Conservation (phyloP, 225 moss, liverwort and hornwort genomes). For the Straminergon stramineum region DNA sequence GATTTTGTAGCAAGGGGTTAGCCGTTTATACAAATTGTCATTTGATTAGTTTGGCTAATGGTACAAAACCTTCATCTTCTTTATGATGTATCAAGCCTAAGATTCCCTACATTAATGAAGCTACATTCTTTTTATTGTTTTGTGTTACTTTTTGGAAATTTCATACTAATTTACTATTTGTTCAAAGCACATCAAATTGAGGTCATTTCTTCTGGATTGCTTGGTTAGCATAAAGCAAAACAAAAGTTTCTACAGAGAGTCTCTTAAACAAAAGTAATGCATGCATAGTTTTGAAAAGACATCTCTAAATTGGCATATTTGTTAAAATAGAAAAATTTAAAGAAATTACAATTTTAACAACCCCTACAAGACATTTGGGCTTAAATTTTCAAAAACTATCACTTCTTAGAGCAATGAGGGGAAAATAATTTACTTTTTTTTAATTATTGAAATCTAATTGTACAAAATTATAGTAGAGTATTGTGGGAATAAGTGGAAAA, state of each 20-base stretch:
- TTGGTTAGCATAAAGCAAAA: background rate
- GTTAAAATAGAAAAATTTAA: background rate
- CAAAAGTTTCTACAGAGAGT: background rate
- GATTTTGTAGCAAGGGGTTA: background rate
- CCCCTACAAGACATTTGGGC: rapidly evolving
- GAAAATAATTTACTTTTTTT: background rate
- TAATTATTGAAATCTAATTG: background rate
- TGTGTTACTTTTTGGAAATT: background rate
- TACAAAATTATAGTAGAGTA: background rate
- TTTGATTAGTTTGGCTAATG: background rate
- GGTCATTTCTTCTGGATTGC: background rate
- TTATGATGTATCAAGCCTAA: background rate
- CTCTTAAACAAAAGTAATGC: background rate
- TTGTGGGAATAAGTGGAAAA: rapidly evolving
- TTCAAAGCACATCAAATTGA: background rate
- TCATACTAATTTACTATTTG: background rate
- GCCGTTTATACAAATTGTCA: background rate
- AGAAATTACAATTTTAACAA: background rate
- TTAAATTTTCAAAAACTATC: background rate
- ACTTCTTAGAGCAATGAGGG: background rate
- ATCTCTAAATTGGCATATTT: background rate
- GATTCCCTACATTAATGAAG: background rate
- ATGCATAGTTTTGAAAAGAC: background rate
- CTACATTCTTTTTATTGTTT: background rate
- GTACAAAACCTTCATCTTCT: background rate